A percentile compares a stretch with the other conserved stretches of the same genome.
phyloP scores from a whole-genome alignment of 768 basidiomycete species.

The Rhizopogon sp. region DNA sequence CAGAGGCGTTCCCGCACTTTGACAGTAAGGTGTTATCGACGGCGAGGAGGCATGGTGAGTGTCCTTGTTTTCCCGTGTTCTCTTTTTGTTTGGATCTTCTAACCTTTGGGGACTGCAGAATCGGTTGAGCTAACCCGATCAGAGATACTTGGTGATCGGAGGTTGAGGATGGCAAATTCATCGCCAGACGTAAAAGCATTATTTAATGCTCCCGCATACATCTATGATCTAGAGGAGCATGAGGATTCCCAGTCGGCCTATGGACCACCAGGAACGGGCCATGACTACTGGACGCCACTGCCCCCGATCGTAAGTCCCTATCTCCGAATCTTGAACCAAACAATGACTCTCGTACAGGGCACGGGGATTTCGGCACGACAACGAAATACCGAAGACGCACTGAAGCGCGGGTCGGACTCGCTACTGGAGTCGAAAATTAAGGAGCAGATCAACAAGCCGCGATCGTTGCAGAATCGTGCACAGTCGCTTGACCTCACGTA shows the following conservation, averaged over 20 bases:
- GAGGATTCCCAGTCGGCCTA: slow-evolving; percentile 61
- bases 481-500: slow-evolving; percentile 86
- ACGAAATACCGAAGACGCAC: slow-evolving; percentile 66
- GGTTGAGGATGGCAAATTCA: slow-evolving; percentile 80
- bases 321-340: slow-evolving; percentile 2
- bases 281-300: slow-evolving; percentile 75
- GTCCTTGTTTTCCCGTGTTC: not conserved
- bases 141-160: slow-evolving; percentile 65
- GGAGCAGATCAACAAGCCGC: slow-evolving; percentile 70
- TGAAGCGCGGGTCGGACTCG: slow-evolving; percentile 82
- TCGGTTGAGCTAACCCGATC: slow-evolving; percentile 70
- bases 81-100: too few relatives aligned
- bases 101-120: slow-evolving; percentile 36
- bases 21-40: slow-evolving; percentile 91
- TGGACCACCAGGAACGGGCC: slow-evolving; percentile 40
- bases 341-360: slow-evolving; percentile 38
- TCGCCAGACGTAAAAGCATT: slow-evolving; percentile 94
- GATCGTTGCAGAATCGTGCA: slow-evolving; percentile 80
- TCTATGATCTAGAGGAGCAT: slow-evolving; percentile 73
- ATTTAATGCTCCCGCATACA: slow-evolving; percentile 83
- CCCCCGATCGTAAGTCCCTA: slow-evolving; percentile 61
- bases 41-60: slow-evolving; percentile 58
- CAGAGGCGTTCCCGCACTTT: slow-evolving; percentile 94
- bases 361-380: slow-evolving; percentile 65
- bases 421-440: slow-evolving; percentile 80